phyloP scores from a whole-genome alignment of 83 land plant species.

The Picea engelmannii region DNA sequence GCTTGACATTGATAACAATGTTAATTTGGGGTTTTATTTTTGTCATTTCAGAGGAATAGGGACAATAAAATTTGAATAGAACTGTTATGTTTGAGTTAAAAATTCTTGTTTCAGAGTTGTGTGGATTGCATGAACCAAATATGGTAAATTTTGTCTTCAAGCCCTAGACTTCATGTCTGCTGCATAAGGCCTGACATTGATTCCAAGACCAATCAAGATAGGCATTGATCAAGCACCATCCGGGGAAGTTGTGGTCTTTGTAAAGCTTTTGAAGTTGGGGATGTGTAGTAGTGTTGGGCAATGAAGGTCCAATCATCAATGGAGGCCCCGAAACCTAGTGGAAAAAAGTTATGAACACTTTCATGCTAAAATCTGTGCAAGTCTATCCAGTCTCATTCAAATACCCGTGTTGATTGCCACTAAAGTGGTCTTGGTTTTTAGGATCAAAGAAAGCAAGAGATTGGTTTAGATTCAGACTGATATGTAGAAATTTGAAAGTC shows the following conservation, averaged over 20 bases:
- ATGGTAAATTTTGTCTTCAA: neutral
- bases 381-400: too few relatives aligned
- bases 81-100: neutral
- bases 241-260: neutral
- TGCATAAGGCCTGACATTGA: neutral
- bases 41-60: neutral
- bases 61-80: too few relatives aligned
- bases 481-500: too few relatives aligned
- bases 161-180: neutral
- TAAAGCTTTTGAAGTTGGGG: neutral
- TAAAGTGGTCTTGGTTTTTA: too few relatives aligned
- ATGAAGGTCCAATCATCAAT: too few relatives aligned
- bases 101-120: neutral
- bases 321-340: too few relatives aligned
- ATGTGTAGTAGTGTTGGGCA: too few relatives aligned
- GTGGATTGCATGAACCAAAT: neutral
- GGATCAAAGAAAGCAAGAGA: too few relatives aligned
- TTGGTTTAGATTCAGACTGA: too few relatives aligned
- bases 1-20: neutral
- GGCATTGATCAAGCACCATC: neutral
- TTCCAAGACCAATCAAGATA: neutral
- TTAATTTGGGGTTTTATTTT: neutral
- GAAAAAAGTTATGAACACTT: too few relatives aligned
- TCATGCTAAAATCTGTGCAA: too few relatives aligned
- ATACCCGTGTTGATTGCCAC: too few relatives aligned